Percentiles rank a stretch among this genome's conserved stretches.
Conservation (phyloP, 768 basidiomycete species). For the Suillus americanus region DNA sequence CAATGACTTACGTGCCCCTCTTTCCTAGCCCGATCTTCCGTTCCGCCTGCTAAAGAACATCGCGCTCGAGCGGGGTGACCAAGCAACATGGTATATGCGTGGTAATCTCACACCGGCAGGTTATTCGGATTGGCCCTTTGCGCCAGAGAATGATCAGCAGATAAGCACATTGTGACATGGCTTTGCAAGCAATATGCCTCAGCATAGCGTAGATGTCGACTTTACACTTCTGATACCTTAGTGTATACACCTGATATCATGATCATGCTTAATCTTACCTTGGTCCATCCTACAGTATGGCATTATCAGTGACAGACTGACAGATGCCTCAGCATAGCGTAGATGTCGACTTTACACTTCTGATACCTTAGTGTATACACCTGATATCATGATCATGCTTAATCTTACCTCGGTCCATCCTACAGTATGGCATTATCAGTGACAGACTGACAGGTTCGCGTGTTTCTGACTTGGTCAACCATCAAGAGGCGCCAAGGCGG, state of each 20-base stretch:
- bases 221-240: background rate
- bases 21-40: slow-evolving; percentile 32
- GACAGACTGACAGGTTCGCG: too few relatives aligned
- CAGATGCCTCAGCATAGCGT: background rate
- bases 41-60: slow-evolving; percentile 24
- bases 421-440: background rate
- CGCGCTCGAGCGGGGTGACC: slow-evolving; percentile 19
- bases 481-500: too few relatives aligned
- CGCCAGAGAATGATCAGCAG: background rate
- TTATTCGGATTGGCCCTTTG: slow-evolving; percentile 33
- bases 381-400: background rate
- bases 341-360: background rate
- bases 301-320: background rate
- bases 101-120: slow-evolving; percentile 26
- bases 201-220: background rate
- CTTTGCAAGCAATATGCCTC: background rate
- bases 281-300: background rate
- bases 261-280: background rate
- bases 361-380: background rate
- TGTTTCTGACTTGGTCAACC: too few relatives aligned
- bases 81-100: slow-evolving; percentile 20
- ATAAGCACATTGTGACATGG: background rate
- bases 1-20: background rate
- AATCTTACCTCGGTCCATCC: background rate
- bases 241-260: background rate